Percentiles rank a stretch among this genome's conserved stretches.
These are phyloP conservation scores for Carex parvula DNA, from an alignment of 176 grass and related monocot species.

Conservation along the genomic window DNA sequence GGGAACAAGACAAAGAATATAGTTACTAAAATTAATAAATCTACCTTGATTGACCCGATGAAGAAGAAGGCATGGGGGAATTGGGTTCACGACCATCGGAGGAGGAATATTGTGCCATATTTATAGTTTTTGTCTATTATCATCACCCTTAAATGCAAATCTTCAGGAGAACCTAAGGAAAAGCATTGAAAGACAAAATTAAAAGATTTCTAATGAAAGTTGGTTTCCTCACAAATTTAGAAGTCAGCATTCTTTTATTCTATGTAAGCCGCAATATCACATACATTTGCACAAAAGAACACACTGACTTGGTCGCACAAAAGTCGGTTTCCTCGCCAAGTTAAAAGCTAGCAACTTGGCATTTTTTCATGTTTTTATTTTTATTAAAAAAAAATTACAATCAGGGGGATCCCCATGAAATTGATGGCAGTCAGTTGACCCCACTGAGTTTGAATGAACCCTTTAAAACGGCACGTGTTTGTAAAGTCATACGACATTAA, in stretches of 20 bases:
- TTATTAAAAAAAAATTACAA: background rate
- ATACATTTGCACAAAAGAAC: constrained; percentile 4
- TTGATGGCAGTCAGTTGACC: background rate
- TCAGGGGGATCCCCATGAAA: background rate
- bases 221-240: background rate
- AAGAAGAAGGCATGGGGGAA: constrained; percentile 62
- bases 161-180: background rate
- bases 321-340: background rate
- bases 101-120: constrained; percentile 44
- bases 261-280: background rate
- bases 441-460: background rate
- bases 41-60: constrained; percentile 85
- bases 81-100: constrained; percentile 32
- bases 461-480: background rate
- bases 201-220: constrained; percentile 4
- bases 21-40: constrained; percentile 4
- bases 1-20: background rate
- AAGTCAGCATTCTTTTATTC: background rate
- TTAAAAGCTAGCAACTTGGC: background rate
- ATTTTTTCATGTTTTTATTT: background rate
- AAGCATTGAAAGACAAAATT: constrained; percentile 5
- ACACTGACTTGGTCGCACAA: background rate
- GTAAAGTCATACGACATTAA: background rate
- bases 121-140: constrained; percentile 20
- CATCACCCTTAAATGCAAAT: constrained; percentile 15